Evolutionary conservation across 768 basidiomycete genomes (phyloP).

Genomic region (Sarcomyxa edulis): DNA sequence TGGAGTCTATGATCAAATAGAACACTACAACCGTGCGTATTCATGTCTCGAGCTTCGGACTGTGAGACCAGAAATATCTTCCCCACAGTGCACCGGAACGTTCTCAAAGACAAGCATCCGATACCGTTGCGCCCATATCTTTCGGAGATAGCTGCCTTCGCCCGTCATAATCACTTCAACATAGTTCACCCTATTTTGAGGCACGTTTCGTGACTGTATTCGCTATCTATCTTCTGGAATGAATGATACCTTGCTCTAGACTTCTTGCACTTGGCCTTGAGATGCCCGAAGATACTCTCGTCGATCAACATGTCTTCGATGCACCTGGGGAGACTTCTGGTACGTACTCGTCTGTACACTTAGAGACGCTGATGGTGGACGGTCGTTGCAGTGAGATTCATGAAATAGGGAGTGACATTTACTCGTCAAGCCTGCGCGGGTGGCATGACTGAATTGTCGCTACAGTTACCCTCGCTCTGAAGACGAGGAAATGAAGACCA

Average conservation of each 20-base stretch:
- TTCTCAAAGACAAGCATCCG: constrained; percentile 29
- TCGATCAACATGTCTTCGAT: constrained; percentile 41
- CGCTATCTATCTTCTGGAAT: not conserved
- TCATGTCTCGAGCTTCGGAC: too few relatives aligned
- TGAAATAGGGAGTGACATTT: constrained; percentile 68
- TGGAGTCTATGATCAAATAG: constrained; percentile 39
- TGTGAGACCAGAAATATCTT: too few relatives aligned
- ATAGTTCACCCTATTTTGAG: constrained; percentile 30
- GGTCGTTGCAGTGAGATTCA: constrained; percentile 60
- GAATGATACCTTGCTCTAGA: constrained; percentile 18
- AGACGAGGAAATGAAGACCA: constrained; percentile 45
- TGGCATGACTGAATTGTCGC: not conserved
- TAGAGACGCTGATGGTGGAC: too few relatives aligned
- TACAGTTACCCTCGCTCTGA: constrained; percentile 42
- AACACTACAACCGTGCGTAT: constrained; percentile 34
- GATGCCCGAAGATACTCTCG: constrained; percentile 46
- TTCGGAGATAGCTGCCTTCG: constrained; percentile 29
- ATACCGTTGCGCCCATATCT: constrained; percentile 29
- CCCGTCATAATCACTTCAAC: constrained; percentile 29
- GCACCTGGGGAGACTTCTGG: constrained; percentile 37
- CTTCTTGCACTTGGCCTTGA: constrained; percentile 48
- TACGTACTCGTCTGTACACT: too few relatives aligned
- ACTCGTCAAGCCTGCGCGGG: not conserved
- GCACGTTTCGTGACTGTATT: constrained; percentile 14
- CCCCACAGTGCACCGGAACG: constrained; percentile 26